phyloP scores from a whole-genome alignment of 164 flowering plant genomes.

The Hamamelis virginiana region DNA sequence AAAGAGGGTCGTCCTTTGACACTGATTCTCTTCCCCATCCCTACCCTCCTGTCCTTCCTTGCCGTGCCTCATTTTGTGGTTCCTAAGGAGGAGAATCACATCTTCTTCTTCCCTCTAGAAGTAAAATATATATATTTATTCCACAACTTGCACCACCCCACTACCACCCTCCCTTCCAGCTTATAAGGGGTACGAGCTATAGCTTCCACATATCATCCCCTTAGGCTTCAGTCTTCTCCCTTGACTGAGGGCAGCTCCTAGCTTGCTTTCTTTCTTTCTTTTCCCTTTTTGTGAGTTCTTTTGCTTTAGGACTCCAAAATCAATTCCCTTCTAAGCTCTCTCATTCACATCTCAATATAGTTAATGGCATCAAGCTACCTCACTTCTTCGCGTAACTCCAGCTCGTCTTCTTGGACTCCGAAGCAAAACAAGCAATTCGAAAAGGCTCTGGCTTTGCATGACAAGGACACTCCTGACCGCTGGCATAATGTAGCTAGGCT shows the following conservation, averaged over 20 bases:
- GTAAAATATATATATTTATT: no score
- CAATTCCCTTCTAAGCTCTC: background rate
- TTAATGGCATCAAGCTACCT: conserved; percentile 44
- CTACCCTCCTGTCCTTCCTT: conserved; percentile 14
- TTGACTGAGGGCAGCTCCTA: conserved; percentile 12
- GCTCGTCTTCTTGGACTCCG: conserved; percentile 49
- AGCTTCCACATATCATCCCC: conserved; percentile 29
- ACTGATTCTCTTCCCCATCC: conserved; percentile 28
- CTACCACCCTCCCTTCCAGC: conserved; percentile 25
- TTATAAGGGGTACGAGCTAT: conserved; percentile 37
- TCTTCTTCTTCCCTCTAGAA: conserved; percentile 16
- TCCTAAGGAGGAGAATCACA: conserved; percentile 28
- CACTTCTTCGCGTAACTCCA: conserved; percentile 25
- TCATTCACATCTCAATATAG: background rate
- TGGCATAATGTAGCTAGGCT: conserved; percentile 51
- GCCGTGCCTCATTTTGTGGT: conserved; percentile 25
- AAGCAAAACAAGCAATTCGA: conserved; percentile 60
- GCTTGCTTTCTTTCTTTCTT: background rate
- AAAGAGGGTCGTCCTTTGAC: conserved; percentile 17
- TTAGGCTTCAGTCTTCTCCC: conserved; percentile 21
- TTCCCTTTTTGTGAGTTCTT: background rate
- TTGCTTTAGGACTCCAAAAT: background rate
- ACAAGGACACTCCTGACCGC: conserved; percentile 62
- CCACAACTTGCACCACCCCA: conserved; percentile 48
- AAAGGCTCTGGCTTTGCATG: conserved; percentile 47